Base-by-base conservation (phyloP, 2,329 filamentous ascomycete genomes). In the Apiospora pterosperma region DNA sequence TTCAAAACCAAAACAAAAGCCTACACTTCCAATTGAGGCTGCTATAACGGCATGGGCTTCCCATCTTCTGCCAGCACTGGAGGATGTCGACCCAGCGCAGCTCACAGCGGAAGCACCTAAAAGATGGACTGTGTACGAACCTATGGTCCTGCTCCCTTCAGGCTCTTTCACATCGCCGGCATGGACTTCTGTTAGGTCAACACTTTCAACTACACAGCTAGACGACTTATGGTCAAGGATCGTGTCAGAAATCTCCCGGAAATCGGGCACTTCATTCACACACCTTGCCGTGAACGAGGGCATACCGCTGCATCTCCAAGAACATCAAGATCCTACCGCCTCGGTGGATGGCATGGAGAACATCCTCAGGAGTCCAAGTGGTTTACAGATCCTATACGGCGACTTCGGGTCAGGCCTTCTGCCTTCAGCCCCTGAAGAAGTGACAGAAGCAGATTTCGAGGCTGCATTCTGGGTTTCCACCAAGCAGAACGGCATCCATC, bases 381-480 rank as follows among this genome's bases (percentile, higher is more conserved):
- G 89, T 21, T 81, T 97, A 36, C 82, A 84, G 3, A 89, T 90
- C 23, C 79, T 97, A 0, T 80, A 89, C 73, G 93, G 93, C 25
- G 82, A 90, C 73, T 97, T 97, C 75, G 92, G 92, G 0, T 83
- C 86, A 0, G 59, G 76, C 0, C n/a, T 65, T 1, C 52, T 70
- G 61, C 25, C 60, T 65, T 2, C 70, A 62, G 0, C 69, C 25
- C 12, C 64, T 2, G 52, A 63, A 10, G 62, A 73, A 67, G 67
- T 73, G 11, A 74, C 75, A 0, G 63, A 71, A 1, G 62, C 71
- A 1, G 90, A 95, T 72, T 91, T 96, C 65, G 75, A 81, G 0
- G 65, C 75, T 1, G 90, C 93, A 0, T 87, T 97, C 67, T 98
- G 95, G 95, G 91, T 91, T 0, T 85, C 84, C 14, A 89, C 90